Evolutionary conservation across 305 asterid species (phyloP).

Genomic region (Fraxinus sp.): DNA sequence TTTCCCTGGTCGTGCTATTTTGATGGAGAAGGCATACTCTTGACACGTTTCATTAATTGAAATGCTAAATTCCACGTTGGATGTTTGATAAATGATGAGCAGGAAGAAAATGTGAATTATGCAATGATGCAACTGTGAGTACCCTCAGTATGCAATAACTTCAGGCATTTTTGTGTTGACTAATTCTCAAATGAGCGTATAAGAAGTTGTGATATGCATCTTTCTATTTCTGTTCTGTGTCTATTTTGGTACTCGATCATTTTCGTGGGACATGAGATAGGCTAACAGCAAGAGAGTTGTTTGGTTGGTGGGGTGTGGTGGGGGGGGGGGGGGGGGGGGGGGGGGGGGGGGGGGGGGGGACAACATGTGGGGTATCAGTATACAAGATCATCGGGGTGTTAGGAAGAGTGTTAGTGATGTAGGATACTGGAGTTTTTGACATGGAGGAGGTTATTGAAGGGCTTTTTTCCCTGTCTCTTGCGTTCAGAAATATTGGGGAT

Average conservation of each 20-base stretch:
- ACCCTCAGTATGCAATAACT: background rate
- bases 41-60: background rate
- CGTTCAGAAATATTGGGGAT: too few relatives aligned
- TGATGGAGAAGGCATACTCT: background rate
- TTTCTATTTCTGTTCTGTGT: background rate
- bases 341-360: background rate
- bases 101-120: background rate
- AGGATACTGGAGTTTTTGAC: too few relatives aligned
- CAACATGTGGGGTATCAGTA: too few relatives aligned
- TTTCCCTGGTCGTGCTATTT: background rate
- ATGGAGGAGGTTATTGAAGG: too few relatives aligned
- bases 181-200: background rate
- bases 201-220: background rate
- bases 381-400: too few relatives aligned
- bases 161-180: background rate
- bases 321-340: too few relatives aligned
- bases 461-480: too few relatives aligned
- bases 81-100: background rate
- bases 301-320: too few relatives aligned
- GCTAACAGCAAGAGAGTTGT: background rate
- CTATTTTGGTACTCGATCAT: background rate
- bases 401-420: too few relatives aligned
- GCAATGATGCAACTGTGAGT: background rate
- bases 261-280: background rate
- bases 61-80: background rate